Conservation (phyloP, 1,139 yeast species). For the Hemisphaericaspora xylanilytica region DNA sequence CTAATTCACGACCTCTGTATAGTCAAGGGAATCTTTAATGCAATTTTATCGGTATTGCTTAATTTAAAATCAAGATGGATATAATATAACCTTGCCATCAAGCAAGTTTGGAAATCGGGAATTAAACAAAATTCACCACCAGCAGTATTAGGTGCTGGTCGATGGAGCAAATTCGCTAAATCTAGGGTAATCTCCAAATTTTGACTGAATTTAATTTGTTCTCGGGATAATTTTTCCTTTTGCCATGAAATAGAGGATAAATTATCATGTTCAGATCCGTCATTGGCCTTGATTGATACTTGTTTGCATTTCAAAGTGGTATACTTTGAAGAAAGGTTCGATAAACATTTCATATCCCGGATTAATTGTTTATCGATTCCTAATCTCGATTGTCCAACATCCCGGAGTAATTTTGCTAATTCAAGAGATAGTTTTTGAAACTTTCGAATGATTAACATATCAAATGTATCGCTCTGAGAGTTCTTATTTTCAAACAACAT, state of each 20-base stretch:
- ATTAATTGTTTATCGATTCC: constrained; percentile 26
- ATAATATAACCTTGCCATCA: constrained; percentile 35
- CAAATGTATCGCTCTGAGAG: constrained; percentile 29
- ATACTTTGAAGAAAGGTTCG: constrained; percentile 30
- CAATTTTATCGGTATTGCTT: constrained; percentile 26
- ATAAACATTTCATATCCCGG: constrained; percentile 33
- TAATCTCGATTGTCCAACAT: constrained; percentile 23
- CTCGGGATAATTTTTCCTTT: constrained; percentile 1
- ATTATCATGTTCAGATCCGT: not conserved
- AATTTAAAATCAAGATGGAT: constrained; percentile 30
- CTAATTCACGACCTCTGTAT: constrained; percentile 16
- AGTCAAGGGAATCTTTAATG: constrained; percentile 33
- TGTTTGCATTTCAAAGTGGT: constrained; percentile 8
- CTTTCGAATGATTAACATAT: constrained; percentile 27
- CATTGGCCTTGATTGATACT: not conserved
- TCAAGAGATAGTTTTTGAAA: constrained; percentile 36
- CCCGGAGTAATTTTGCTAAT: constrained; percentile 26
- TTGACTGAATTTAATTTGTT: constrained; percentile 11
- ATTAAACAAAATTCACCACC: constrained; percentile 29
- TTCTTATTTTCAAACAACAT: constrained; percentile 35
- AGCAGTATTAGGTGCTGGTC: constrained; percentile 8
- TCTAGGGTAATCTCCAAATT: constrained; percentile 14
- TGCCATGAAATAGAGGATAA: not conserved
- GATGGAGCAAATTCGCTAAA: constrained; percentile 13
- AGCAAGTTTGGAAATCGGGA: constrained; percentile 41